Evolutionary conservation across 1,284 basidiomycete genomes (phyloP).

Genomic region (Ceratobasidium sp.): DNA sequence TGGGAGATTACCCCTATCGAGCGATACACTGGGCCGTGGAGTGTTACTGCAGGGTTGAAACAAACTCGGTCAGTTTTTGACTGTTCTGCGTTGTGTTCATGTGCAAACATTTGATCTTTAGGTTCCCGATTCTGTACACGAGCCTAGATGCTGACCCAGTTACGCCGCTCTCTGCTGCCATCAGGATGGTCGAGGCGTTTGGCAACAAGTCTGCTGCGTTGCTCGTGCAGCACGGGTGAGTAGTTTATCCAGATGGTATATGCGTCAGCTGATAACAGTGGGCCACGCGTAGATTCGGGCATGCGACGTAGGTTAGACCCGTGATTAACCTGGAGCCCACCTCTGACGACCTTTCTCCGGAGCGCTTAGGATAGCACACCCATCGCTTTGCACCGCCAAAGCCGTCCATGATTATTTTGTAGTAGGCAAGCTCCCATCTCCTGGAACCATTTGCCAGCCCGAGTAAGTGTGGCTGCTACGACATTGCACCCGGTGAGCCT

Average conservation of each 20-base stretch:
- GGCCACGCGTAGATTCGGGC: conserved; percentile 3
- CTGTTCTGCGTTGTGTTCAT: background rate
- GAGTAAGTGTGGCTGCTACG: background rate
- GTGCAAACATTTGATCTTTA: background rate
- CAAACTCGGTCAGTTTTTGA: conserved; percentile 43
- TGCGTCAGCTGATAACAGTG: background rate
- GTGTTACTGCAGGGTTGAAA: conserved; percentile 40
- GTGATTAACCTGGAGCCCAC: background rate
- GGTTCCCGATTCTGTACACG: conserved; percentile 4
- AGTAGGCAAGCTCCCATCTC: background rate
- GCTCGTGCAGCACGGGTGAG: background rate
- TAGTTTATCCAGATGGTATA: background rate
- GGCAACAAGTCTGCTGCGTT: background rate
- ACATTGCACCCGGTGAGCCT: background rate
- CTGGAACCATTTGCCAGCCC: background rate
- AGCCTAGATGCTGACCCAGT: conserved; percentile 17
- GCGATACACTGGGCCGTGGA: conserved; percentile 47
- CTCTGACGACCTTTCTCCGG: background rate
- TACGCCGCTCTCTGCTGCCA: conserved; percentile 3
- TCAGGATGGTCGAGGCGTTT: conserved; percentile 11
- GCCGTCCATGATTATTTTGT: conserved; percentile 20
- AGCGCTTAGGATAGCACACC: conserved; percentile 4
- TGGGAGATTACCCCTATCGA: conserved; percentile 43
- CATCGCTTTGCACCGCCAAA: conserved; percentile 1
- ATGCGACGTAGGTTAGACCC: conserved; percentile 3